Conservation (phyloP, 257 asterid genomes). For the Striga asiatica region DNA sequence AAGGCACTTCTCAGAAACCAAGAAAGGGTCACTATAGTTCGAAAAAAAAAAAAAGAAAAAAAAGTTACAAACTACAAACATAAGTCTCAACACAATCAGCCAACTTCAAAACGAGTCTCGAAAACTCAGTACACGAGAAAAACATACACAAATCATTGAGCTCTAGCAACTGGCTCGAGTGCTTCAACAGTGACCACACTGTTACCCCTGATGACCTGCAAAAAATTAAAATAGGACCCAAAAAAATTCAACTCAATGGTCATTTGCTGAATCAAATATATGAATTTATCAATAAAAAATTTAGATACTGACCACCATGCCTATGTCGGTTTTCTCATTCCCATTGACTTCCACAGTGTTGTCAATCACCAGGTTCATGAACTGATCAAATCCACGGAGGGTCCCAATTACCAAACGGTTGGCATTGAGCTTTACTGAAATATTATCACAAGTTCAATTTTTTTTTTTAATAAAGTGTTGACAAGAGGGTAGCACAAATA, state of each 20-base stretch:
- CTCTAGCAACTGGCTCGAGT: constrained; percentile 60
- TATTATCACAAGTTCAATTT: too few species aligned
- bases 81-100: too few species aligned
- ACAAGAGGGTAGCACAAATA: too few species aligned
- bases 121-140: too few species aligned
- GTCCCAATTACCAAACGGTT: constrained; percentile 77
- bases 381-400: constrained; percentile 89
- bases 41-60: too few species aligned
- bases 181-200: constrained; percentile 95
- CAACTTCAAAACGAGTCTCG: too few species aligned
- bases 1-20: too few species aligned
- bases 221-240: not conserved
- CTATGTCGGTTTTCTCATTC: constrained; percentile 77
- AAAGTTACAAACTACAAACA: too few species aligned
- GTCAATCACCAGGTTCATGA: constrained; percentile 83
- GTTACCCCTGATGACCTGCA: constrained; percentile 80
- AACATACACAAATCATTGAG: constrained; percentile 34
- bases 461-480: too few species aligned
- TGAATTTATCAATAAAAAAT: not conserved
- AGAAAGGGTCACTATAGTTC: too few species aligned
- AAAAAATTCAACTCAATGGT: not conserved
- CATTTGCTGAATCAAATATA: not conserved
- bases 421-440: constrained; percentile 68
- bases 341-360: constrained; percentile 86
- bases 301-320: constrained; percentile 75